Percentiles rank a stretch among this genome's conserved stretches.
phyloP scores from a whole-genome alignment of 345 rosid genomes.

The Populus alba region DNA sequence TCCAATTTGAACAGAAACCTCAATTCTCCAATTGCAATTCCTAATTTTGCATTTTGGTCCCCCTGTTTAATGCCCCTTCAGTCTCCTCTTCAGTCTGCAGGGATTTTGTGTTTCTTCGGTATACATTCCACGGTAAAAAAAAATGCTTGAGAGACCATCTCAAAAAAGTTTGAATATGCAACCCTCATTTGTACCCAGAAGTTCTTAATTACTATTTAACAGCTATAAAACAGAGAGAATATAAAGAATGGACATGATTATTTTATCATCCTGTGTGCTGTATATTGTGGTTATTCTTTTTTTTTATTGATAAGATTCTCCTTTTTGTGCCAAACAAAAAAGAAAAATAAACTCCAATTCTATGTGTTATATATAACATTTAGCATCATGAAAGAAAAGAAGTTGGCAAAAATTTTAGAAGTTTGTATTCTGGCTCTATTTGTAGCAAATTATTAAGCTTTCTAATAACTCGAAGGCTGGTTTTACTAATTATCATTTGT shows the following conservation, averaged over 20 bases:
- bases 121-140: neutral
- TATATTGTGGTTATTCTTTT: neutral
- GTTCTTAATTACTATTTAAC: neutral
- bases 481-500: constrained; percentile 5
- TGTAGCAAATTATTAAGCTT: neutral
- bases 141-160: neutral
- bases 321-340: neutral
- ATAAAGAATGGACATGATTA: neutral
- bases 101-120: neutral
- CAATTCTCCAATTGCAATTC: neutral
- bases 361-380: neutral
- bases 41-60: neutral
- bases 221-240: neutral
- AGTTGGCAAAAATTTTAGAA: neutral
- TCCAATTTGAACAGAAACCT: neutral
- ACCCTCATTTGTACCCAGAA: neutral
- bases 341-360: neutral
- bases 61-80: neutral
- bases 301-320: neutral
- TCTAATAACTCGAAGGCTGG: neutral
- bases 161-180: neutral
- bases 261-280: neutral
- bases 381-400: neutral
- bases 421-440: neutral
- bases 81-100: neutral